Evolutionary conservation across 495 filamentous ascomycete species (phyloP), one percentile per base, ranked within the genome.

Genomic region (Penicillium paradoxum): DNA sequence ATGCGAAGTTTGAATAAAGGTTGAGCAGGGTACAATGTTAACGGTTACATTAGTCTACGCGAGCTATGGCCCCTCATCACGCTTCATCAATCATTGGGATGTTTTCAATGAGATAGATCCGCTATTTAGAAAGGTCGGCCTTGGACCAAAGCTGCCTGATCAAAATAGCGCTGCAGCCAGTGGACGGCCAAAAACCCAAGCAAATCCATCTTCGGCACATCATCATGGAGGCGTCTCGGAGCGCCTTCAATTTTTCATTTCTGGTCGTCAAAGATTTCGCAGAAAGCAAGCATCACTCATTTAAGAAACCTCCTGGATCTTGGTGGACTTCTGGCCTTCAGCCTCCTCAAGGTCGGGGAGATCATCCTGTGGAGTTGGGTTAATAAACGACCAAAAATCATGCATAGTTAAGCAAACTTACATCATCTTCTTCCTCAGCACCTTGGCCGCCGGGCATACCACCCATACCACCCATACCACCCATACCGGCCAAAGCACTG

Each of bases 271-370:
- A 55, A 48, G 34, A 61, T 53, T 61, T 53, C 52, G 54, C 53
- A 58, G 57, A 60, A 42, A 37, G 32, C 32, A 60, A 29, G n/a
- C 17, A 19, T 45, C n/a, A 34, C 13, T 14, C 13, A 46, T 64
- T 67, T 77, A 81, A 58, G 77, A 72, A 30, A 83, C 70, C 67
- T 83, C 81, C 72, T 83, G 70, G 57, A 82, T 81, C 73, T 82
- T 82, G 53, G 66, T 36, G 10, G 73, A 62, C 64, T 73, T 62
- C 63, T 76, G 70, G 33, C 2, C 33, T 0, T 72, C 72, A 33
- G 61, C 64, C 29, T 77, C 77, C 49, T 82, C 79, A 30, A 85
- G 78, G 54, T 77, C 82, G 36, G 84, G 81, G 71, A 84, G 79
- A 3, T 83, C 83, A 11, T 85, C 83, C 41, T 85, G 80, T 78